phyloP scores from a whole-genome alignment of 129 eudicot species.

The Centaurea solstitialis region DNA sequence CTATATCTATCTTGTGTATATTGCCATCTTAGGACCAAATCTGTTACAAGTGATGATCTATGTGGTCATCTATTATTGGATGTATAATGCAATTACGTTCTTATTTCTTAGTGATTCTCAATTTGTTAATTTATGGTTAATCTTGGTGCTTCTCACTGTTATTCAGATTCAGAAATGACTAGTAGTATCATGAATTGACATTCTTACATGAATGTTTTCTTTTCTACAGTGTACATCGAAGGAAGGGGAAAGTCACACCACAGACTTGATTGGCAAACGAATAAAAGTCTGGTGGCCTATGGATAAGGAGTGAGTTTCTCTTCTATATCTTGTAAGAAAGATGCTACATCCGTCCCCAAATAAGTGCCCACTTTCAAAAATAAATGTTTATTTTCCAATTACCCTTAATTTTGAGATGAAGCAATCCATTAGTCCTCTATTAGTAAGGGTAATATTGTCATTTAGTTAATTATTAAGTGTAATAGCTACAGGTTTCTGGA shows the following conservation, averaged over 20 bases:
- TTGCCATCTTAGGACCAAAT: not conserved
- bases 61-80: not conserved
- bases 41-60: not conserved
- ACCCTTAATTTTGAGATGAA: not conserved
- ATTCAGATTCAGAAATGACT: not conserved
- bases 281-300: constrained; percentile 98
- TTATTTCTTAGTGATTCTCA: not conserved
- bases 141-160: not conserved
- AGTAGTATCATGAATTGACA: not conserved
- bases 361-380: not conserved
- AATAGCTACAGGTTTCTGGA: not conserved
- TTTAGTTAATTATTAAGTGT: not conserved
- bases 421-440: not conserved
- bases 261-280: constrained; percentile 76
- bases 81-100: not conserved
- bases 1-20: not conserved
- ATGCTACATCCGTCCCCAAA: not conserved
- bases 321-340: constrained; percentile 11
- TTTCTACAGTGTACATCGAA: constrained; percentile 62
- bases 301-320: constrained; percentile 75
- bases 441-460: not conserved
- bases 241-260: constrained; percentile 48
- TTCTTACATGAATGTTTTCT: constrained; percentile 5
- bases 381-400: not conserved
- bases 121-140: not conserved